Evolutionary conservation across 768 basidiomycete genomes (phyloP).

Genomic region (Gymnopilus dilepis): DNA sequence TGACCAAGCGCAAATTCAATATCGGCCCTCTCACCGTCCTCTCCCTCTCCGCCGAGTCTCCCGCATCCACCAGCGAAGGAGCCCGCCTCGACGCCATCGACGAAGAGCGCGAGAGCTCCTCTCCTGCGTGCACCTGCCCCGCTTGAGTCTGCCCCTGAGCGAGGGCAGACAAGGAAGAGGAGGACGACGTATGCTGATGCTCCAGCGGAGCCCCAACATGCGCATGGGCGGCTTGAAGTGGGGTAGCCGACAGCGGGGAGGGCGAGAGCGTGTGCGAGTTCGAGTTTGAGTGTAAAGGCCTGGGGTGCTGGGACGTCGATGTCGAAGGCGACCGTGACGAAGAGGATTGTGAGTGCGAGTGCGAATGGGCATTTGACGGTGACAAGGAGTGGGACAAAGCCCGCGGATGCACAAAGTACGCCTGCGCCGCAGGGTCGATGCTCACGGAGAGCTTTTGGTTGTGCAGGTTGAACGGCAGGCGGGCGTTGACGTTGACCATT

Average conservation of each 20-base stretch:
- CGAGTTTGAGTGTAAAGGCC: neutral
- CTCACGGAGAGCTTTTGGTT: constrained; percentile 37
- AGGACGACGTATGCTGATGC: constrained; percentile 16
- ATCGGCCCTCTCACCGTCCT: constrained; percentile 18
- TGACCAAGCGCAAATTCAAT: constrained; percentile 33
- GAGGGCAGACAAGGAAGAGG: constrained; percentile 2
- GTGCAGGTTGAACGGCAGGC: constrained; percentile 62
- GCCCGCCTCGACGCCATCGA: constrained; percentile 3
- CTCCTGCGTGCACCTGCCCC: neutral
- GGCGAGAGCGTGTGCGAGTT: neutral
- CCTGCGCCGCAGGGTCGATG: constrained; percentile 32
- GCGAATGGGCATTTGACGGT: constrained; percentile 15
- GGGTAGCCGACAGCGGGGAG: constrained; percentile 7
- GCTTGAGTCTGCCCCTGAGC: neutral
- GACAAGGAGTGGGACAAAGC: constrained; percentile 34
- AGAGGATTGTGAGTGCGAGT: constrained; percentile 9
- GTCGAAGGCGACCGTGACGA: neutral
- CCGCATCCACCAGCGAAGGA: neutral
- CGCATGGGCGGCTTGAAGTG: constrained; percentile 7
- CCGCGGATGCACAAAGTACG: constrained; percentile 14
- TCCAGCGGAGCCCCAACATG: constrained; percentile 21
- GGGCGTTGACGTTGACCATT: constrained; percentile 67
- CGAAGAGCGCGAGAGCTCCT: constrained; percentile 1
- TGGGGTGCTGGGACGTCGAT: neutral
- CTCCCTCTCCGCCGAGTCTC: constrained; percentile 3